These are phyloP conservation scores for Cucumis sativus DNA, from an alignment of 306 rosid genomes.

Conservation along the genomic window Cucumber_9930_V3 NC_026657.2:38243501-38244000, in stretches of 20 bases:
- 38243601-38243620: not conserved
- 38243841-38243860: constrained; percentile 11
- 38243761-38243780: constrained; percentile 34
- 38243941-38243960: constrained; percentile 57
- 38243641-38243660: not conserved
- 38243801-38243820: constrained; percentile 62
- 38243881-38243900: not conserved
- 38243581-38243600: not conserved
- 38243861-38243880: not conserved
- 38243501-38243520: not conserved
- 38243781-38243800: constrained; percentile 71
- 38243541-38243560: not conserved
- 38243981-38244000: not conserved
- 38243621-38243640: not conserved
- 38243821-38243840: constrained; percentile 91
- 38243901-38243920: not conserved
- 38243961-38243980: constrained; percentile 41
- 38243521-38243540: not conserved
- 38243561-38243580: not conserved
- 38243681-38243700: not conserved
- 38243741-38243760: constrained; percentile 69
- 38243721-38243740: constrained; percentile 3
- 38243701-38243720: not conserved
- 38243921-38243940: constrained; percentile 84
- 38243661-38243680: not conserved